These are phyloP conservation scores for Zygosaccharomyces gambellarensis DNA, from an alignment of 805 yeast species.

Conservation along the genomic window DNA sequence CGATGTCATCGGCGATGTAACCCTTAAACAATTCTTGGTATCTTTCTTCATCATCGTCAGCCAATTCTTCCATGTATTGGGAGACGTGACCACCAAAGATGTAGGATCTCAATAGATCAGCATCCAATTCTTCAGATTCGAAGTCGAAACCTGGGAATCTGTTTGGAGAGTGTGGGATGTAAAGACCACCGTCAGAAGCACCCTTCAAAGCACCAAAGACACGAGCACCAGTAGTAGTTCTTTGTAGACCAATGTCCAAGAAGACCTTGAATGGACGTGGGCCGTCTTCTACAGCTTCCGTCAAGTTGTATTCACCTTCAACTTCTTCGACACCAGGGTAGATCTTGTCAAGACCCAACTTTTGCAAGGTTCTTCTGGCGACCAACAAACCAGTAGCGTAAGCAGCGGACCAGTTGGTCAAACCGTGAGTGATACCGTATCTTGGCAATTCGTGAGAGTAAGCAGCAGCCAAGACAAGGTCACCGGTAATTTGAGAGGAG, in stretches of 20 bases:
- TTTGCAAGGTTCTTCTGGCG: slow-evolving; percentile 98
- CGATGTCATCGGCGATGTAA: slow-evolving; percentile 94
- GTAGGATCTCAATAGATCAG: slow-evolving; percentile 96
- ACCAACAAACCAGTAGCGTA: slow-evolving; percentile 97
- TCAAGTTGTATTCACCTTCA: slow-evolving; percentile 97
- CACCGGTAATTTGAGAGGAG: slow-evolving; percentile 96
- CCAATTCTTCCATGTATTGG: slow-evolving; percentile 99
- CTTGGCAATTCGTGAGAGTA: slow-evolving; percentile 98
- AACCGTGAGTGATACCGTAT: slow-evolving; percentile 97
- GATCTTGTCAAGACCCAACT: slow-evolving; percentile 97
- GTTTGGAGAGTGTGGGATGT: slow-evolving; percentile 98
- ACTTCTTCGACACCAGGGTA: slow-evolving; percentile 98
- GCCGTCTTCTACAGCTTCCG: slow-evolving; percentile 98
- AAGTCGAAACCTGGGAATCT: slow-evolving; percentile 99
- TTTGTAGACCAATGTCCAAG: slow-evolving; percentile 98
- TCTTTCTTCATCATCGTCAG: slow-evolving; percentile 99
- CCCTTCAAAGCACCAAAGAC: slow-evolving; percentile 99
- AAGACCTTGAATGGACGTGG: slow-evolving; percentile 99
- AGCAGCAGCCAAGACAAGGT: slow-evolving; percentile 92
- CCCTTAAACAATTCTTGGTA: slow-evolving; percentile 93
- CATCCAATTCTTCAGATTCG: slow-evolving; percentile 96
- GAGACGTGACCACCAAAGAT: slow-evolving; percentile 99
- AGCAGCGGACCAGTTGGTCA: slow-evolving; percentile 99
- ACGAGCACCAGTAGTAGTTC: slow-evolving; percentile 99
- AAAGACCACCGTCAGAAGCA: slow-evolving; percentile 99